Base-by-base conservation (phyloP, 140 eudicot genomes). In the Cichorium intybus region DNA sequence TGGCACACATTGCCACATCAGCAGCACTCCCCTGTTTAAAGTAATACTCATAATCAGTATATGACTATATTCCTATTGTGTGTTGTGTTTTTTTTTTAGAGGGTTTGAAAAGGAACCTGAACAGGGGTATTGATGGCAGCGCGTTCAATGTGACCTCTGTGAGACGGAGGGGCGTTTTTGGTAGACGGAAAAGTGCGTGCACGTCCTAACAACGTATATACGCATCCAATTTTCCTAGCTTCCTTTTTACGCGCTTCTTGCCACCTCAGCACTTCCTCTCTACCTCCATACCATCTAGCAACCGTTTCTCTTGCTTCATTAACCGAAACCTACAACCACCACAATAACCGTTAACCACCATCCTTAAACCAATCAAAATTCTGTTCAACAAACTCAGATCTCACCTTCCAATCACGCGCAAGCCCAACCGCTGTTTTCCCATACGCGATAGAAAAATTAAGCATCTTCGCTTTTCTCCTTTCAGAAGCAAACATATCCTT, bases 61-160 rank as follows among this genome's bases (percentile, higher is more conserved):
- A n/a, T n/a, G n/a, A n/a, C n/a, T n/a, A n/a, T n/a, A n/a, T n/a
- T n/a, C n/a, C 9, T 7, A 4, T 8, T 35, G 5, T 2, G 9
- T 8, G 43, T 8, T 8, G 10, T 35, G 7, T 2, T 39, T 39
- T 7, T 7, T 11, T 10, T 1, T 33, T 70, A 23, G 23, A 50
- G 10, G 62, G 7, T 23, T 33, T 17, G 18, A 71, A 34, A 15
- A 54, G 9, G 21, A 34, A 92, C 98, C 96, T 92, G 99, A 22
- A 93, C 97, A 12, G 99, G 99, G 10, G 99, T 93, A 59, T 93
- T 93, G 27, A 93, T 93, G 56, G 99, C 99, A 77, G 99, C 99
- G 15, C 97, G 92, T 48, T 93, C 97, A 57, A 93, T 85, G 80
- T 93, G 99, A 67, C 76, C 76, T 75, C 60, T 79, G 15, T 81